phyloP scores from a whole-genome alignment of 768 basidiomycete genomes.

The Trichaptum fuscoviolaceum region DNA sequence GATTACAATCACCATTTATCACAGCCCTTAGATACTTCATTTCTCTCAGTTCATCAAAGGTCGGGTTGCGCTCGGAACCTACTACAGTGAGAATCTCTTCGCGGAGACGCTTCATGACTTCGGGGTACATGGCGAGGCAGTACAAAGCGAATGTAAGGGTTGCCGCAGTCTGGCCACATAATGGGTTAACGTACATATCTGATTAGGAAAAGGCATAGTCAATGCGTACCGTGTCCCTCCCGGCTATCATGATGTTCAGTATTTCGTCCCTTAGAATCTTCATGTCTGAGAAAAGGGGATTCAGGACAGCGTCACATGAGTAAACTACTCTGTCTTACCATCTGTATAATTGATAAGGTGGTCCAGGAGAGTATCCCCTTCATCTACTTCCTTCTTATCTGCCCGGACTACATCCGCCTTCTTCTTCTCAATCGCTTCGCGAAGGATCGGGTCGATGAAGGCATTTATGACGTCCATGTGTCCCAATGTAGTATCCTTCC shows the following conservation, averaged over 20 bases:
- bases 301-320: neutral
- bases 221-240: slow-evolving; percentile 35
- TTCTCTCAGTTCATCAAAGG: slow-evolving; percentile 27
- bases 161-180: slow-evolving; percentile 22
- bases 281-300: slow-evolving; percentile 18
- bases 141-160: slow-evolving; percentile 30
- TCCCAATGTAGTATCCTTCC: slow-evolving; percentile 11
- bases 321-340: slow-evolving; percentile 6
- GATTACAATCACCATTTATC: slow-evolving; percentile 26
- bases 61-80: slow-evolving; percentile 23
- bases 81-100: slow-evolving; percentile 28
- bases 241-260: slow-evolving; percentile 40
- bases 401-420: slow-evolving; percentile 17
- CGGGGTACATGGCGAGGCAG: slow-evolving; percentile 26
- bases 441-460: slow-evolving; percentile 15
- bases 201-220: neutral
- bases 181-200: neutral
- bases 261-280: slow-evolving; percentile 35
- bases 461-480: slow-evolving; percentile 12
- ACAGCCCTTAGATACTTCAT: slow-evolving; percentile 32
- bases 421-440: slow-evolving; percentile 12
- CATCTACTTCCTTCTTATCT: slow-evolving; percentile 12
- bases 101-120: slow-evolving; percentile 24
- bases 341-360: slow-evolving; percentile 13
- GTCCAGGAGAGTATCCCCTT: slow-evolving; percentile 13